phyloP scores from a whole-genome alignment of 169 alveolate genomes.

The Plasmodium fragile region DNA sequence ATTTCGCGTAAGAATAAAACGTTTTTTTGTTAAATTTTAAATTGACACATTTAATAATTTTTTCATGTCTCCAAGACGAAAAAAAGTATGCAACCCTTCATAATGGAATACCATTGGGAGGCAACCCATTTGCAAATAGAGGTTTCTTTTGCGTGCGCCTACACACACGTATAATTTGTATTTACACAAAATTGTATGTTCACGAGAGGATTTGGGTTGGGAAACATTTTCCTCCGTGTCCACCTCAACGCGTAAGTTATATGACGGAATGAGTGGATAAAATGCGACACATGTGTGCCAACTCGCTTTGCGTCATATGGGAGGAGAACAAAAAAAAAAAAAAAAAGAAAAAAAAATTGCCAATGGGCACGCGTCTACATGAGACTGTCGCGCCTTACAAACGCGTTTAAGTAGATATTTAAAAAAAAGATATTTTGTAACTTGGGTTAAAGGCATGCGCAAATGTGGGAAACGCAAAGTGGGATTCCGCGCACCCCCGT shows the following conservation, averaged over 20 bases:
- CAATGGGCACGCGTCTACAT: not conserved
- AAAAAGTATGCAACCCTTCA: constrained; percentile 12
- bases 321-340: not conserved
- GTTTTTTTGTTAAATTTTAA: constrained; percentile 39
- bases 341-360: not conserved
- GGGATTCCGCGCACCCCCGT: not conserved
- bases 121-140: not conserved
- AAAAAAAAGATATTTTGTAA: not conserved
- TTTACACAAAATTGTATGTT: not conserved
- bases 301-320: not conserved
- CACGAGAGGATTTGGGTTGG: not conserved
- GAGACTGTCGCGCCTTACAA: not conserved
- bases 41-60: constrained; percentile 16
- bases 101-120: not conserved
- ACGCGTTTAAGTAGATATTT: not conserved
- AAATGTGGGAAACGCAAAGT: not conserved
- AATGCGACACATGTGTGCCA: not conserved
- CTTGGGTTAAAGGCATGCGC: not conserved
- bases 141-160: not conserved
- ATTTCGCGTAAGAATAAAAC: constrained; percentile 23
- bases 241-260: not conserved
- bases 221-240: not conserved
- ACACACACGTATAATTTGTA: not conserved
- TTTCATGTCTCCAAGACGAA: not conserved
- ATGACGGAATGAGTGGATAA: not conserved